Percentiles rank a stretch among this genome's conserved stretches.
These are phyloP conservation scores for Tylopilus balloui DNA, from an alignment of 768 basidiomycete species.

Conservation along the genomic window DNA sequence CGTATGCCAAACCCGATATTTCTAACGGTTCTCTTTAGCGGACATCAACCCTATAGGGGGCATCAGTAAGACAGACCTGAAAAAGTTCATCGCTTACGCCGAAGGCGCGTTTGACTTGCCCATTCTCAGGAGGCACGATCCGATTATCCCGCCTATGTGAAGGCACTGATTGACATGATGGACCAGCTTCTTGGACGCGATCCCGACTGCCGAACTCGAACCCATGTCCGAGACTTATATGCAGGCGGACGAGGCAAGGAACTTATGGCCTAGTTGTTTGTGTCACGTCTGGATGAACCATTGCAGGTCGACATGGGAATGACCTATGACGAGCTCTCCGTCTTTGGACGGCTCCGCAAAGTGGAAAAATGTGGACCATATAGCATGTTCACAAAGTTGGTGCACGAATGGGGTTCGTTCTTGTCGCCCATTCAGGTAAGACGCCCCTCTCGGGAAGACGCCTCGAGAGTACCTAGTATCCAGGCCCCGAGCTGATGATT, in stretches of 20 bases:
- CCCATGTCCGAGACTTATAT: constrained; percentile 93
- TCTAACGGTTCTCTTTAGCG: constrained; percentile 42
- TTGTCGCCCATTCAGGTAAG: constrained; percentile 78
- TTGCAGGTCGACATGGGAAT: constrained; percentile 99
- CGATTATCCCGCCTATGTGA: neutral
- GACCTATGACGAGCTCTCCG: constrained; percentile 96
- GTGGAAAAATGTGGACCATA: constrained; percentile 97
- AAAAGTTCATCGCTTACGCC: constrained; percentile 90
- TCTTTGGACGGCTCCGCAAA: constrained; percentile 90
- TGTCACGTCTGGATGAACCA: neutral
- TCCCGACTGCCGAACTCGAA: constrained; percentile 94
- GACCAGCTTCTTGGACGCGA: constrained; percentile 80
- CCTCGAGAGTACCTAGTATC: no score
- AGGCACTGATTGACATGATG: neutral
- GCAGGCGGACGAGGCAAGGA: constrained; percentile 84
- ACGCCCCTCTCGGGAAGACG: no score
- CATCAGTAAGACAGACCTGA: constrained; percentile 96
- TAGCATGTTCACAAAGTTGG: constrained; percentile 93
- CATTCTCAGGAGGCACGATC: constrained; percentile 63
- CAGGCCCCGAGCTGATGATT: no score
- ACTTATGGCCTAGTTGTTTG: no score
- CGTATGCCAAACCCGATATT: neutral
- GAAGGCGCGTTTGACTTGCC: constrained; percentile 77
- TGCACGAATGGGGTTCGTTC: constrained; percentile 87
- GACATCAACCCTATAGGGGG: constrained; percentile 98